A percentile compares a stretch with the other conserved stretches of the same genome.
phyloP scores from a whole-genome alignment of 257 asterid species.

The Gentiana straminea region DNA sequence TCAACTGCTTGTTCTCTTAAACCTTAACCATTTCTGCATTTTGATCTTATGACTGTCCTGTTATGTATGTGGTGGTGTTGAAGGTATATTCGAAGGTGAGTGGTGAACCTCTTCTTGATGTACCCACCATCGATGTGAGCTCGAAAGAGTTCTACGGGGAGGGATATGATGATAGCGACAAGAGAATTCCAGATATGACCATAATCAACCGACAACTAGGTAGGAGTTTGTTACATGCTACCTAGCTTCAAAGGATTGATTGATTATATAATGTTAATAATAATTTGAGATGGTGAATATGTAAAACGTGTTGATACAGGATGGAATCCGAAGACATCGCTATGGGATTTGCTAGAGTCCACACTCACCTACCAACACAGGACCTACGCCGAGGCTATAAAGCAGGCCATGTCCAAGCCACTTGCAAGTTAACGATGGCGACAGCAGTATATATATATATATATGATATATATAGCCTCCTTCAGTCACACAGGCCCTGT shows the following conservation, averaged over 20 bases:
- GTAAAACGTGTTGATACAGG: slow-evolving; percentile 15
- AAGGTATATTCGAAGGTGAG: slow-evolving; percentile 78
- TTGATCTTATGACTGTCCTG: not conserved
- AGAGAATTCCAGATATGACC: slow-evolving; percentile 92
- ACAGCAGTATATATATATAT: no score
- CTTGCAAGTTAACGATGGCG: slow-evolving; percentile 28
- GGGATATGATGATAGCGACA: slow-evolving; percentile 92
- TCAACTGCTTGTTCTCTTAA: slow-evolving; percentile 6
- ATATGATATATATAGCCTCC: no score
- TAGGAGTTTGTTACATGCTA: slow-evolving; percentile 11
- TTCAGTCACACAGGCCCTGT: no score
- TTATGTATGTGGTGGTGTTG: not conserved
- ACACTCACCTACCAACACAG: slow-evolving; percentile 66
- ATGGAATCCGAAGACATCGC: slow-evolving; percentile 59
- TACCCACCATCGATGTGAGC: slow-evolving; percentile 67
- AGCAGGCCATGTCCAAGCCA: slow-evolving; percentile 47
- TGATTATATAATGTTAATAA: not conserved
- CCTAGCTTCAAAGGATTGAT: not conserved
- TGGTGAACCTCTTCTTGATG: slow-evolving; percentile 52
- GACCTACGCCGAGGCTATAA: slow-evolving; percentile 61
- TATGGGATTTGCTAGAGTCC: slow-evolving; percentile 58
- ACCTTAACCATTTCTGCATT: not conserved
- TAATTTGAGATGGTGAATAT: no score
- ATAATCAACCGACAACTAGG: slow-evolving; percentile 83
- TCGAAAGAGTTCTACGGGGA: slow-evolving; percentile 88